A percentile compares a stretch with the other conserved stretches of the same genome.
Conservation (phyloP, 2,329 filamentous ascomycete genomes). For the Conoideocrella luteorostrata region DNA sequence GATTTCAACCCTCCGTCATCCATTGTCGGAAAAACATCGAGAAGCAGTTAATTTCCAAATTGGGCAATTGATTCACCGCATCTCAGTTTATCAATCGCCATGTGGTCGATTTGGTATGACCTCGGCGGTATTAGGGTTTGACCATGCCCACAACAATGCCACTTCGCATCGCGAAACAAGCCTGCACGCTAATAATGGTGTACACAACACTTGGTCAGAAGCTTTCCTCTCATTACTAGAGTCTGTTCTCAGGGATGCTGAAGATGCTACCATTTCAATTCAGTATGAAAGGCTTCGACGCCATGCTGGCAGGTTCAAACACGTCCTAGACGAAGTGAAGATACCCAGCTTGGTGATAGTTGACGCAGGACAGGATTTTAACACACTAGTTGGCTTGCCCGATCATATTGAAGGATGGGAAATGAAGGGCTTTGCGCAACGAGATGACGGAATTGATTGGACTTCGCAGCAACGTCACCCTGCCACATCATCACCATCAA, state of each 20-base stretch:
- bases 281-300: conserved; percentile 48
- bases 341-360: conserved; percentile 47
- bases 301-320: conserved; percentile 43
- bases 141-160: neutral
- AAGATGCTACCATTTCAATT: conserved; percentile 53
- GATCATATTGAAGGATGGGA: neutral
- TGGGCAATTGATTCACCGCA: conserved; percentile 37
- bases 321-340: conserved; percentile 46
- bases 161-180: neutral
- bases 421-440: neutral
- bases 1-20: conserved; percentile 27
- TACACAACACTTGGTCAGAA: conserved; percentile 41
- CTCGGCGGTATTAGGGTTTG: conserved; percentile 16
- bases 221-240: conserved; percentile 54
- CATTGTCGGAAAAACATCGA: conserved; percentile 29
- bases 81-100: conserved; percentile 39
- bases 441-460: neutral
- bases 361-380: conserved; percentile 43
- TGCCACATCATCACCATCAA: neutral
- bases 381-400: conserved; percentile 35
- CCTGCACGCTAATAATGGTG: neutral
- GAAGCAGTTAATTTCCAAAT: conserved; percentile 37
- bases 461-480: neutral
- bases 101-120: conserved; percentile 40
- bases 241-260: conserved; percentile 49